Evolutionary conservation across 2,329 filamentous ascomycete species (phyloP).

Genomic region (Daldinia sp.): DNA sequence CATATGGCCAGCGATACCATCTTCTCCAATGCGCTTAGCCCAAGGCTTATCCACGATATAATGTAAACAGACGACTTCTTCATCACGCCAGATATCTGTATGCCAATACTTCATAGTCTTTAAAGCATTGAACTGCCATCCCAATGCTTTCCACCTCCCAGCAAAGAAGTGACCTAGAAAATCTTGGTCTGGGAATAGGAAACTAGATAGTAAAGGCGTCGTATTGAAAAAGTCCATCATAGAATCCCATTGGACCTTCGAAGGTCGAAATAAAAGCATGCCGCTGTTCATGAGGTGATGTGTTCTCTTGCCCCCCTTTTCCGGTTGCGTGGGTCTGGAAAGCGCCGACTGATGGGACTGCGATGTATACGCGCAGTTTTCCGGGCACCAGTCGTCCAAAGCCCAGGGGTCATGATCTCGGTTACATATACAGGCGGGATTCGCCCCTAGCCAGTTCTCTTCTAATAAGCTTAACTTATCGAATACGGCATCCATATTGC

Average conservation of each 20-base stretch:
- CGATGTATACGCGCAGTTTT: constrained; percentile 59
- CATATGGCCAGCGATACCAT: constrained; percentile 56
- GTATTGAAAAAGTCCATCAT: constrained; percentile 53
- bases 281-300: constrained; percentile 59
- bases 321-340: constrained; percentile 46
- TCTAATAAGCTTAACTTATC: constrained; percentile 46
- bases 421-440: constrained; percentile 62
- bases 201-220: constrained; percentile 50
- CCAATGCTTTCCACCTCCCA: constrained; percentile 53
- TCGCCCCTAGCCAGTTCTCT: constrained; percentile 54
- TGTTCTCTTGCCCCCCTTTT: constrained; percentile 45
- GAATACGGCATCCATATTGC: constrained; percentile 56
- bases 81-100: constrained; percentile 58
- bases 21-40: constrained; percentile 52
- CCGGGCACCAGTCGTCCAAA: constrained; percentile 54
- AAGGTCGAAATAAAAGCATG: constrained; percentile 59
- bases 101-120: constrained; percentile 65
- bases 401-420: constrained; percentile 60
- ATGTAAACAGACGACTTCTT: constrained; percentile 57
- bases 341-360: constrained; percentile 49
- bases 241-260: constrained; percentile 47
- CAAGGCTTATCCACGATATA: constrained; percentile 66
- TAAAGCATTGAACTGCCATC: constrained; percentile 61
- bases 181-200: constrained; percentile 63
- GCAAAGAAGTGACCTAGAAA: constrained; percentile 59